Evolutionary conservation across 2,329 filamentous ascomycete species (phyloP).

Genomic region (Exserohilum rostratum): DNA sequence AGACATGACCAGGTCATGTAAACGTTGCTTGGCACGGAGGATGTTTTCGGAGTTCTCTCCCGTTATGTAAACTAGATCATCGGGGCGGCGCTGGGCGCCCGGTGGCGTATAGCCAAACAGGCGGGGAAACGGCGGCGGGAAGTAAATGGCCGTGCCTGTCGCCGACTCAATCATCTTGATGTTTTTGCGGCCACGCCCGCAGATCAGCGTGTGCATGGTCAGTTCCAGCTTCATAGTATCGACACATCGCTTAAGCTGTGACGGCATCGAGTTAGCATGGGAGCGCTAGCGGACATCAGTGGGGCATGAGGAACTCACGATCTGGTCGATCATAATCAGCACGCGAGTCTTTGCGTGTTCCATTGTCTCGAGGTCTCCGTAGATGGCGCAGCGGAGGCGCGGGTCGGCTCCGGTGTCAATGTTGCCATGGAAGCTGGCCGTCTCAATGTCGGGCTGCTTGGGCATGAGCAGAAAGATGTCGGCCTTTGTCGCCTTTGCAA

Average conservation of each 20-base stretch:
- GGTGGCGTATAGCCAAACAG: slow-evolving; percentile 89
- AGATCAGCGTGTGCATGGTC: slow-evolving; percentile 88
- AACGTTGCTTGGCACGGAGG: slow-evolving; percentile 84
- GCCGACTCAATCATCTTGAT: slow-evolving; percentile 97
- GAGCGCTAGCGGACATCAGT: slow-evolving; percentile 29
- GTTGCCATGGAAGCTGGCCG: slow-evolving; percentile 73
- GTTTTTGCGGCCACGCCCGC: slow-evolving; percentile 92
- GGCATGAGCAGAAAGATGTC: slow-evolving; percentile 96
- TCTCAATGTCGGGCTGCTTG: slow-evolving; percentile 79
- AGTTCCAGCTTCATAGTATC: slow-evolving; percentile 83
- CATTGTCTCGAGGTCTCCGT: slow-evolving; percentile 90
- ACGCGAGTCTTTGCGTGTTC: slow-evolving; percentile 97
- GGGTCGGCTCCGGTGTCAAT: slow-evolving; percentile 85
- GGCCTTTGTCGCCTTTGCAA: slow-evolving; percentile 87
- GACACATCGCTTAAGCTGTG: slow-evolving; percentile 72
- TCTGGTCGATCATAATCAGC: slow-evolving; percentile 94
- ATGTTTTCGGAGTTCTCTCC: slow-evolving; percentile 86
- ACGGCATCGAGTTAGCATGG: slow-evolving; percentile 43
- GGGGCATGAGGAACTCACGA: slow-evolving; percentile 63
- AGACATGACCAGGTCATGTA: slow-evolving; percentile 81
- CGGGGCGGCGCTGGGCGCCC: slow-evolving; percentile 79
- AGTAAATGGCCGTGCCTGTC: slow-evolving; percentile 97
- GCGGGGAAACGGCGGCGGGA: slow-evolving; percentile 89
- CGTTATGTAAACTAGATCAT: slow-evolving; percentile 93
- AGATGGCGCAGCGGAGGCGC: slow-evolving; percentile 90